phyloP scores from a whole-genome alignment of 2,329 filamentous ascomycete genomes.

The Colletotrichum caudatum region DNA sequence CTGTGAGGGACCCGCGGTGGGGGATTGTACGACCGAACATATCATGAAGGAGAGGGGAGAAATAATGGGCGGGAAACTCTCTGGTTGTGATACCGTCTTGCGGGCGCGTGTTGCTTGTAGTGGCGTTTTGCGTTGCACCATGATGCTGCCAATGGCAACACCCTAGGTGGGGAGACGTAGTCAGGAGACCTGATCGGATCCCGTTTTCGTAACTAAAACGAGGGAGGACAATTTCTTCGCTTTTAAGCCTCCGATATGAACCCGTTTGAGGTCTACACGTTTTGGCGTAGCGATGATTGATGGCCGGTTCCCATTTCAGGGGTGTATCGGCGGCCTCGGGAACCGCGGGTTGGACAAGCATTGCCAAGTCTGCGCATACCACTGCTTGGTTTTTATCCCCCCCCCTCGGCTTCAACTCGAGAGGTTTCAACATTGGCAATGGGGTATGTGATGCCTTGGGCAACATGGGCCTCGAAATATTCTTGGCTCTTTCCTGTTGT shows the following conservation, averaged over 20 bases:
- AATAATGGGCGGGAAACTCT: background rate
- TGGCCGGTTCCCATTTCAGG: background rate
- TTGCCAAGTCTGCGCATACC: background rate
- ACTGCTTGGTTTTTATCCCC: background rate
- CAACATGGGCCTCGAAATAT: background rate
- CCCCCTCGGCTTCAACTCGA: too few species aligned
- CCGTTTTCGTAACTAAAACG: too few species aligned
- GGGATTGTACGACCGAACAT: background rate
- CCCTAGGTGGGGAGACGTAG: background rate
- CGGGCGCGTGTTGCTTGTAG: slow-evolving; percentile 2
- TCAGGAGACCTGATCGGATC: background rate
- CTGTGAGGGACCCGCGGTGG: background rate
- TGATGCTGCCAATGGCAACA: background rate
- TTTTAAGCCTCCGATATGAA: background rate
- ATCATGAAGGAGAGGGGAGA: background rate
- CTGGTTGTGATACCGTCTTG: background rate
- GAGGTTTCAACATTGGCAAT: too few species aligned
- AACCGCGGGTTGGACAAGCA: background rate
- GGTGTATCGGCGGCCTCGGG: background rate
- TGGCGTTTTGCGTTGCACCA: slow-evolving; percentile 7
- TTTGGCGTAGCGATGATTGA: background rate
- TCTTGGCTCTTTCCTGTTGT: too few species aligned
- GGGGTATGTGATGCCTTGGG: background rate
- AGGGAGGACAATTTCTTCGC: background rate
- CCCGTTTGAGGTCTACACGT: too few species aligned